Evolutionary conservation across 805 yeast species (phyloP).

Genomic region (Komagataella pastoris): DNA sequence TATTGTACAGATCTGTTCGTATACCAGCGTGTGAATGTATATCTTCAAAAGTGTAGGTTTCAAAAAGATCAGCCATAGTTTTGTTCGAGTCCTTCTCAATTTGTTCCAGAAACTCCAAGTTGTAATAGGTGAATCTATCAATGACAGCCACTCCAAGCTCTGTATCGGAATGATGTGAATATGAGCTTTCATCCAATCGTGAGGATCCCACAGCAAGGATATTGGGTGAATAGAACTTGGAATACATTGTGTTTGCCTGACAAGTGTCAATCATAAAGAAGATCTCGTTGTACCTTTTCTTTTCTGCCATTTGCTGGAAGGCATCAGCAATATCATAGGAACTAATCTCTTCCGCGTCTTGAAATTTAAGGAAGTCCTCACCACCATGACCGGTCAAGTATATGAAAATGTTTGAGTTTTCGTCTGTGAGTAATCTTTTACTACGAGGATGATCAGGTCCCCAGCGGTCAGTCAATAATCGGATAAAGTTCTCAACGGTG

Average conservation of each 20-base stretch:
- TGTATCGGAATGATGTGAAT: conserved; percentile 90
- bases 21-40: conserved; percentile 94
- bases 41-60: conserved; percentile 68
- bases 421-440: conserved; percentile 84
- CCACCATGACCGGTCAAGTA: conserved; percentile 99
- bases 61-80: conserved; percentile 77
- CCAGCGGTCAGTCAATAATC: conserved; percentile 92
- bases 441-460: conserved; percentile 88
- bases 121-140: conserved; percentile 89
- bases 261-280: conserved; percentile 98
- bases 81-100: conserved; percentile 62
- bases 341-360: conserved; percentile 96
- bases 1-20: conserved; percentile 60
- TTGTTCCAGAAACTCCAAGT: conserved; percentile 72
- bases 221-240: conserved; percentile 84
- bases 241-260: conserved; percentile 97
- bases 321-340: conserved; percentile 96
- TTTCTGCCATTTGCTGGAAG: conserved; percentile 92
- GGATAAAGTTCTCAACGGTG: conserved; percentile 91
- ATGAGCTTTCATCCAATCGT: conserved; percentile 75
- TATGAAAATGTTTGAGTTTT: conserved; percentile 83
- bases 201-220: conserved; percentile 89
- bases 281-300: conserved; percentile 88
- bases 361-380: conserved; percentile 91
- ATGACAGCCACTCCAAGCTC: conserved; percentile 97